Base-by-base conservation (phyloP, 164 flowering plant genomes). In the Echeveria elegans region DNA sequence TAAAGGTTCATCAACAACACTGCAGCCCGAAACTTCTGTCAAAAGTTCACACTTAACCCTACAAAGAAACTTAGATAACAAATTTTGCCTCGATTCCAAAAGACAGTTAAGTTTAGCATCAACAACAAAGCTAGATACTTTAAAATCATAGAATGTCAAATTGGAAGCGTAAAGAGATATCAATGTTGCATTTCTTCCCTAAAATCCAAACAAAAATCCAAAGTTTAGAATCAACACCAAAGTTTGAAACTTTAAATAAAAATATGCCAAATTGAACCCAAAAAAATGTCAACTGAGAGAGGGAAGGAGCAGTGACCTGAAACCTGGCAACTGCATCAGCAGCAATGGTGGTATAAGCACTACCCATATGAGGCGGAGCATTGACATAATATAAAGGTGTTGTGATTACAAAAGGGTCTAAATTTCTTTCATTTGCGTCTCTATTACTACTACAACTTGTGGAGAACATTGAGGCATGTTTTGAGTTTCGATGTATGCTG, bases 351-450 rank as follows among this genome's bases (percentile, higher is more conserved):
- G 98, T 85, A 78, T 93, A 93, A 43, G 98, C 98, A 15, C 98
- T 93, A 64, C 99, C 99, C 96, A 94, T 89, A 53, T 94, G 99
- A 24, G 99, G 99, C 75, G 99, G 96, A 70, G 97, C 99, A 15
- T 43, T 94, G 6, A 94, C 99, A 78, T 94, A 94, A 67, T 91
- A 94, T 73, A 43, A 18, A 43, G 47, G 47, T 43, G 47, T 91
- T 0, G 99, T 94, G 77, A 94, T 72, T 59, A 94, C 90, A 75
- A 88, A 90, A 63, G 91, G 75, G 37, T 87, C 90, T 0, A 63
- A 47, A 52, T 34, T 52, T n/a, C n/a, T n/a, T n/a, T n/a, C n/a
- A 41, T 36, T 77, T 64, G 74, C 5, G 12, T 82, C 67, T 58
- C 66, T 31, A 18, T 43, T 38, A 29, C 65, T 61, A 8, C 70